phyloP scores from a whole-genome alignment of 2,329 filamentous ascomycete genomes.

The Xylariaceae sp. region DNA sequence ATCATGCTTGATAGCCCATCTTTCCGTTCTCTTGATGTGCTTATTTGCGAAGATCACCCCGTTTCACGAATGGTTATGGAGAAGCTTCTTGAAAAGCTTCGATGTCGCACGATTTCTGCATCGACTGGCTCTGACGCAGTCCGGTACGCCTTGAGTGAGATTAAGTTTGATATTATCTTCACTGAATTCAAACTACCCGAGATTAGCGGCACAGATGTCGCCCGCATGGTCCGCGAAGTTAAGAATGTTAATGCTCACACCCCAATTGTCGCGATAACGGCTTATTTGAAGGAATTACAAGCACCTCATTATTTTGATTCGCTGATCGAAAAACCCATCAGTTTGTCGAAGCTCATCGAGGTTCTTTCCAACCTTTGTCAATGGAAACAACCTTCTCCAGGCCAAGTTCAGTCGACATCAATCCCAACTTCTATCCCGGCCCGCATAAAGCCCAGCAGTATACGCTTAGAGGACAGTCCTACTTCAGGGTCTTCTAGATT shows the following conservation, averaged over 20 bases:
- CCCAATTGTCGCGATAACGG: conserved; percentile 93
- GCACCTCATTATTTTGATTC: conserved; percentile 95
- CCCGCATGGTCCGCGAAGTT: conserved; percentile 95
- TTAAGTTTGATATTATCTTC: conserved; percentile 98
- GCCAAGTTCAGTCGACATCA: conserved; percentile 46
- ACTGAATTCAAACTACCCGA: conserved; percentile 95
- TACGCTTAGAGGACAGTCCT: conserved; percentile 76
- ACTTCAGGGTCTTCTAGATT: conserved; percentile 77
- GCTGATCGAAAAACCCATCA: conserved; percentile 95
- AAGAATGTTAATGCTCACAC: conserved; percentile 94
- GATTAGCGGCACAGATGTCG: conserved; percentile 92
- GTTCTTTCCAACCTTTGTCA: conserved; percentile 86
- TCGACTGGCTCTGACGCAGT: conserved; percentile 89
- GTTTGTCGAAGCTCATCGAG: conserved; percentile 85
- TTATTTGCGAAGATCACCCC: conserved; percentile 97
- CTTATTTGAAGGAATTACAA: conserved; percentile 95
- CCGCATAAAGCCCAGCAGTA: conserved; percentile 65
- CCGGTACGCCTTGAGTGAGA: conserved; percentile 91
- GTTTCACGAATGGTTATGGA: conserved; percentile 99
- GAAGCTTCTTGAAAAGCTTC: conserved; percentile 90
- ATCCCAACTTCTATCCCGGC: conserved; percentile 64
- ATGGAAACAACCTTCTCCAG: conserved; percentile 77
- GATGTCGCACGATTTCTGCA: conserved; percentile 91
- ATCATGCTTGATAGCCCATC: conserved; percentile 83
- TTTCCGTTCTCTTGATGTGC: conserved; percentile 88